These are phyloP conservation scores for Colletotrichum sp. DNA, from an alignment of 2,329 filamentous ascomycete species.

Conservation along the genomic window DNA sequence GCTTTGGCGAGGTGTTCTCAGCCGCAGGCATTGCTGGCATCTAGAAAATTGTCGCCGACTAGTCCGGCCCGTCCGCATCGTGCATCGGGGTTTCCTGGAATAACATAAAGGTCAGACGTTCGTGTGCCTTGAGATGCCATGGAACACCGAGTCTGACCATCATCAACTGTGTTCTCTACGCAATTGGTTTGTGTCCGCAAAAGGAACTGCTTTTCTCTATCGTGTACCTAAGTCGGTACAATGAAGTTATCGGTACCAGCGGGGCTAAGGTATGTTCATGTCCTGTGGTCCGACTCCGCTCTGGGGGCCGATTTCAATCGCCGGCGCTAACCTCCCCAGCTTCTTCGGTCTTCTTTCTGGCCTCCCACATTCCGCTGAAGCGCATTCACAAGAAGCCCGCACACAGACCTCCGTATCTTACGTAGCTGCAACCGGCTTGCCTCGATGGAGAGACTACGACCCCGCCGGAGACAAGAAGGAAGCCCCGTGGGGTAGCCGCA, in stretches of 20 bases:
- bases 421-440: not conserved
- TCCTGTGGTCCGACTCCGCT: not conserved
- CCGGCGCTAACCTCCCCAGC: not conserved
- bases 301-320: not conserved
- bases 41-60: not conserved
- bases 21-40: not conserved
- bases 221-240: not conserved
- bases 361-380: not conserved
- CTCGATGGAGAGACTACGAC: not conserved
- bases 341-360: not conserved
- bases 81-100: not conserved
- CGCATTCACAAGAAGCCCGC: not conserved
- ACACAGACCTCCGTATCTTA: not conserved
- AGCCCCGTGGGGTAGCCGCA: slow-evolving; percentile 4
- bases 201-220: not conserved
- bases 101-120: not conserved
- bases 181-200: not conserved
- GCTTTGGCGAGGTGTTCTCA: not conserved
- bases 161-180: not conserved
- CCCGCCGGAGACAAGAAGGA: not conserved
- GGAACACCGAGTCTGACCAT: not conserved
- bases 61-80: not conserved
- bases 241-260: not conserved
- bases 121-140: not conserved
- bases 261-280: not conserved